Conservation (phyloP, 306 rosid species). For the Castanea sativa region DNA sequence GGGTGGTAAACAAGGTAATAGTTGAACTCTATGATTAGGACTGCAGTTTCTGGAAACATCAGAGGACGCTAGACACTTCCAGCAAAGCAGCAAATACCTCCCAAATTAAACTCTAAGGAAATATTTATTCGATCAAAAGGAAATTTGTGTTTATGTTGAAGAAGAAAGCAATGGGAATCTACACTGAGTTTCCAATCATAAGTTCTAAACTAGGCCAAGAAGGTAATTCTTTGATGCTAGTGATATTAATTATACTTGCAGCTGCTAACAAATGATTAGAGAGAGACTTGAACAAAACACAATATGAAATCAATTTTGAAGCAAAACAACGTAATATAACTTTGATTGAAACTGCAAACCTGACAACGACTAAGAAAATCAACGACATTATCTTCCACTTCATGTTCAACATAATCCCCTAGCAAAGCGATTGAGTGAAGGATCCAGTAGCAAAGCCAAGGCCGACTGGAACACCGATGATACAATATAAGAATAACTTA, state of each 20-base stretch:
- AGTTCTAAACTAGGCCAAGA: neutral
- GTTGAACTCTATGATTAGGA: neutral
- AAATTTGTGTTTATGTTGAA: neutral
- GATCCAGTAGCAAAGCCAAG: constrained; percentile 96
- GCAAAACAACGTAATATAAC: neutral
- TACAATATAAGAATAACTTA: neutral
- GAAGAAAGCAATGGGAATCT: neutral
- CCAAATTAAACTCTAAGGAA: neutral
- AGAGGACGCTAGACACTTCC: neutral
- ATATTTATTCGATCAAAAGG: neutral
- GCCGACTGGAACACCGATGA: constrained; percentile 56
- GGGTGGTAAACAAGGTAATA: neutral
- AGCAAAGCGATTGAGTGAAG: constrained; percentile 77
- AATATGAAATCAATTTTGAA: neutral
- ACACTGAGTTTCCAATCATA: neutral
- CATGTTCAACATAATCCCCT: constrained; percentile 61
- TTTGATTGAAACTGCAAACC: constrained; percentile 33
- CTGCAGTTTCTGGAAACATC: neutral
- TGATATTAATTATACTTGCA: neutral
- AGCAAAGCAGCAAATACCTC: neutral
- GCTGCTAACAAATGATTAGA: neutral
- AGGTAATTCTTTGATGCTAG: neutral
- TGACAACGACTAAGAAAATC: constrained; percentile 84
- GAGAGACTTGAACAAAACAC: neutral
- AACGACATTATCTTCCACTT: constrained; percentile 43